Evolutionary conservation across 2,329 filamentous ascomycete species (phyloP), one percentile per base, ranked within the genome.

Genomic region (Periconia macrospinosa): DNA sequence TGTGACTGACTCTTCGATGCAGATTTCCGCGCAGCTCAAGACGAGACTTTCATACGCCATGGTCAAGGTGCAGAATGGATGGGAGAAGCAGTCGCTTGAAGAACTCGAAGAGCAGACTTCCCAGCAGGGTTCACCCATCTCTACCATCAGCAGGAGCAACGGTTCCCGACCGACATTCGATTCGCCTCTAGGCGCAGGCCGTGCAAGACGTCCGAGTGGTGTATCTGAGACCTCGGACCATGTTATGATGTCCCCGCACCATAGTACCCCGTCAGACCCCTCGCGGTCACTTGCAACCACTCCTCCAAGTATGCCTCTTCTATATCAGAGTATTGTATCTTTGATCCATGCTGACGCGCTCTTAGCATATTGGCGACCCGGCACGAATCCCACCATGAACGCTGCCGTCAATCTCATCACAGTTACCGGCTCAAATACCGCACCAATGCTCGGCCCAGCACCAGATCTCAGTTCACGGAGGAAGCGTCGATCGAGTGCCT

Each of bases 11-110:
- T 53, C 23, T 48, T 41, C 55, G 46, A 56, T 65, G 44, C 70
- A 92, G 89, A 78, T 91, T 50, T 91, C 90, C 41, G 84, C 87
- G 50, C 89, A 93, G 68, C 82, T 97, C 49, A 89, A 88, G 69
- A 87, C 91, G 47, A 89, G 91, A 65, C 82, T 97, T 27, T 91
- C 91, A 7, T 97, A 97, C 73, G 93, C 93, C 59, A 94, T 96
- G 83, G 83, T 95, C 69, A 97, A 96, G 74, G 89, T 97, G 41
- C 91, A 76, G 59, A 87, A 95, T 68, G 91, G 91, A 54, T 94
- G 92, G 88, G 89, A 96, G 74, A 83, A 87, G 47, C 86, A 88
- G 58, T 86, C 86, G 17, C 85, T 94, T 53, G 86, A 89, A 51
- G 89, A 93, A 73, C 84, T 93, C 30, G 91, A 93, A 74, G 85